Evolutionary conservation across 202 grass and related monocot species (phyloP).

Genomic region (Bolboschoenoplectus hybrid): DNA sequence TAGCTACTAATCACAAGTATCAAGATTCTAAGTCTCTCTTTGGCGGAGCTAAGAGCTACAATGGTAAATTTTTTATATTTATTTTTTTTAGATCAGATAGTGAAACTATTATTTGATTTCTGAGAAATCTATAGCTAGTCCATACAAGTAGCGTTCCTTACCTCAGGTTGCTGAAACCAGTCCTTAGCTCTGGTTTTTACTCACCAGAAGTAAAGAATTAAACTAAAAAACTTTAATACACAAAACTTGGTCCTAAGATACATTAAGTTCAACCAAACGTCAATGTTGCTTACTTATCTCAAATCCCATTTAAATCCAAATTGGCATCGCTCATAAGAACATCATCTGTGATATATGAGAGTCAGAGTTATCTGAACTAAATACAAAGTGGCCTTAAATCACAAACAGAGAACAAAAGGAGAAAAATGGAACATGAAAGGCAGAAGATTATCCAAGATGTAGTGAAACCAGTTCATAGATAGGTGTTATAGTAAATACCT

Average conservation of each 20-base stretch:
- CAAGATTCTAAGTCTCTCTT: constrained; percentile 45
- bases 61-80: constrained; percentile 28
- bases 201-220: not conserved
- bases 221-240: not conserved
- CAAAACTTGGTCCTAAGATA: not conserved
- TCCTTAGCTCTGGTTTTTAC: constrained; percentile 1
- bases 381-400: not conserved
- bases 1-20: constrained; percentile 72
- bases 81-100: not conserved
- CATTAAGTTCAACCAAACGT: not conserved
- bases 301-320: not conserved
- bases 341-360: not conserved
- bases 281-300: not conserved
- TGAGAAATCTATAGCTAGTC: not conserved
- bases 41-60: constrained; percentile 36
- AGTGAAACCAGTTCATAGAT: not conserved
- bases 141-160: not conserved
- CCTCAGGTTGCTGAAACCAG: not conserved
- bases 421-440: not conserved
- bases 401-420: not conserved
- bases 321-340: not conserved
- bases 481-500: not conserved
- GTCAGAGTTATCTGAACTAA: not conserved
- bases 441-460: not conserved
- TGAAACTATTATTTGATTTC: not conserved